Evolutionary conservation across 129 eudicot species (phyloP), one percentile per base, ranked within the genome.

Genomic region (Chrysanthemum makinoi): DNA sequence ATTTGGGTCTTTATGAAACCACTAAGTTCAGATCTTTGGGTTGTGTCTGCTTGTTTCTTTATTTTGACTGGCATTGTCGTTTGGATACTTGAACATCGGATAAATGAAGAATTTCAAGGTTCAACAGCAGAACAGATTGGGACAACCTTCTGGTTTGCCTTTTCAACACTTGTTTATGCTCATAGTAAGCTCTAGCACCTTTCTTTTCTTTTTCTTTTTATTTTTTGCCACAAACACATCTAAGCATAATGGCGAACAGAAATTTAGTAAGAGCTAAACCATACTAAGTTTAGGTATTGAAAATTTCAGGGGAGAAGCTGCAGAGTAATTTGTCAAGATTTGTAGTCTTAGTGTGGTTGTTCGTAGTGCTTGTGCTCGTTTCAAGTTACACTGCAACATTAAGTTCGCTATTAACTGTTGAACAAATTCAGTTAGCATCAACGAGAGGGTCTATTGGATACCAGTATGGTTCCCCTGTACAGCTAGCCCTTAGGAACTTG

Each of bases 321-420:
- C 16, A 19, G 16, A 86, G 80, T 77, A 81, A 83, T 60, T 65
- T 80, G 70, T 67, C 91, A 14, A 83, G 77, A 74, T 39, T 75
- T 6, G 77, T 80, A 57, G 82, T 83, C 10, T 73, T 62, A 5
- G 35, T 75, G 33, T 83, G 88, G 91, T 33, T 80, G 17, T 83
- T 86, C 46, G 83, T 78, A 7, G 86, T 86, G 66, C 83, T 86
- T 13, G 76, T 83, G 55, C 53, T 86, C 44, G 73, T 80, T 8
- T 82, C 86, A 52, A 76, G 87, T 55, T 89, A 89, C 71, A 89
- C 96, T 2, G 91, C 96, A 15, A 89, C 71, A 17, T 79, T 86
- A 64, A 72, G 82, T 49, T 83, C 96, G 3, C 20, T 81, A 58
- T 65, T 89, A 68, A 88, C 91, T 0, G 74, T 89, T 11, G 78